Evolutionary conservation across 441 rosid species (phyloP).

Genomic region (Euphorbia corollata): DNA sequence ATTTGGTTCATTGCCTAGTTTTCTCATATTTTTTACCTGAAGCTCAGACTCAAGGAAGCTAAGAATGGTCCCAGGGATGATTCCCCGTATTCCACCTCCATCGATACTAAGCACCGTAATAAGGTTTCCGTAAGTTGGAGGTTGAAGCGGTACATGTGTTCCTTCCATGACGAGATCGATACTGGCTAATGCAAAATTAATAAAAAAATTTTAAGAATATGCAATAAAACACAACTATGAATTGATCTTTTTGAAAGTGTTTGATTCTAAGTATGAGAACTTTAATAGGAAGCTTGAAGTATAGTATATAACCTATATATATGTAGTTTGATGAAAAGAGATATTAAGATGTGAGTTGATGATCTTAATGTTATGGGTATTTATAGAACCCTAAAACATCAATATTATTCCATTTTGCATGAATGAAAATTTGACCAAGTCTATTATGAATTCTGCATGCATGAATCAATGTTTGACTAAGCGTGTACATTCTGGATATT

Average conservation of each 20-base stretch:
- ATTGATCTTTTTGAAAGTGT: too few relatives aligned
- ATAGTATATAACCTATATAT: too few relatives aligned
- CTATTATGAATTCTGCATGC: neutral
- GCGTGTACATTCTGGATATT: neutral
- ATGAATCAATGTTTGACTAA: slow-evolving; percentile 6
- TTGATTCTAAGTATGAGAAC: too few relatives aligned
- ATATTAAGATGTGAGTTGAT: slow-evolving; percentile 6
- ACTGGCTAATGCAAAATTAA: neutral
- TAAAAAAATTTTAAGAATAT: neutral
- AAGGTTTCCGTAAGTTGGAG: slow-evolving; percentile 14
- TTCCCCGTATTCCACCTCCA: slow-evolving; percentile 32
- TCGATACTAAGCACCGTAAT: slow-evolving; percentile 30
- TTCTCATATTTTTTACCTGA: slow-evolving; percentile 18
- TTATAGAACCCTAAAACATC: slow-evolving; percentile 13
- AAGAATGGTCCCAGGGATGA: slow-evolving; percentile 26
- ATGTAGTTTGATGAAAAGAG: neutral
- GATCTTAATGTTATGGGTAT: neutral
- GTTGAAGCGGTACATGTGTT: slow-evolving; percentile 4
- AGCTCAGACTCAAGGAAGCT: slow-evolving; percentile 29
- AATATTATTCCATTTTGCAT: neutral
- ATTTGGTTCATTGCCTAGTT: too few relatives aligned
- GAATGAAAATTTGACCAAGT: neutral
- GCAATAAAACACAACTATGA: too few relatives aligned
- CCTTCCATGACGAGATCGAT: neutral
- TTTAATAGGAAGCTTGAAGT: too few relatives aligned